Conservation (phyloP, 78 protist genomes). For the Anaeramoeba ignava region DNA sequence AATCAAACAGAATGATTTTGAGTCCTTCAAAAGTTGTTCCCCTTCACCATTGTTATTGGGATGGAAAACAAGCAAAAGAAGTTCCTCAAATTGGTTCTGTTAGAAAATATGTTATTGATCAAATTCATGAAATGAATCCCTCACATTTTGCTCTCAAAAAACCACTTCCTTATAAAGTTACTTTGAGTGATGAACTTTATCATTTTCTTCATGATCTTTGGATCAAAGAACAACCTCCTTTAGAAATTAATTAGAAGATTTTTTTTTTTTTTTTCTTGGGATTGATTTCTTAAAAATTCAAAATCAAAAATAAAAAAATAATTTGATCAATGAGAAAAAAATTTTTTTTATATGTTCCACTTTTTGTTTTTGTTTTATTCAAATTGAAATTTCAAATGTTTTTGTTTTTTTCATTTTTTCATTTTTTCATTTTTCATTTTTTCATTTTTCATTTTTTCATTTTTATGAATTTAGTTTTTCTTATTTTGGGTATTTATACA, state of each 20-base stretch:
- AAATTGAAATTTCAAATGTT: too few species aligned
- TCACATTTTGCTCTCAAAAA: slow-evolving; percentile 17
- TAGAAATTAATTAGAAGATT: not conserved
- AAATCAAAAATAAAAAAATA: not conserved
- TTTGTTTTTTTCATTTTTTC: not conserved
- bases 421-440: too few species aligned
- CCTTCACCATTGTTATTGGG: slow-evolving; percentile 34
- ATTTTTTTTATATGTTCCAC: not conserved
- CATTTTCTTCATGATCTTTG: slow-evolving; percentile 55
- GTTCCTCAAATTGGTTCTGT: not conserved
- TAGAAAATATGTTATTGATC: not conserved
- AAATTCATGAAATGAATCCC: not conserved
- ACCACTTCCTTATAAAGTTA: slow-evolving; percentile 16
- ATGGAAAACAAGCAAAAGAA: slow-evolving; percentile 4
- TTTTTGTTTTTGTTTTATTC: too few species aligned
- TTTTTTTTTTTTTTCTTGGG: not conserved
- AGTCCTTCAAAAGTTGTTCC: slow-evolving; percentile 27
- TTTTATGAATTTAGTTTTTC: not conserved
- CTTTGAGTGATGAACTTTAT: slow-evolving; percentile 42
- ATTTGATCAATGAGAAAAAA: not conserved
- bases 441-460: too few species aligned
- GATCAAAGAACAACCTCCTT: slow-evolving; percentile 30
- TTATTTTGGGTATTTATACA: too few species aligned
- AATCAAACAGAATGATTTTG: slow-evolving; percentile 42
- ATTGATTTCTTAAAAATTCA: slow-evolving; percentile 11